Evolutionary conservation across 2,329 filamentous ascomycete genomes (phyloP), one percentile per base, ranked within the genome.

Genomic region (Talaromyces verruculosus): DNA sequence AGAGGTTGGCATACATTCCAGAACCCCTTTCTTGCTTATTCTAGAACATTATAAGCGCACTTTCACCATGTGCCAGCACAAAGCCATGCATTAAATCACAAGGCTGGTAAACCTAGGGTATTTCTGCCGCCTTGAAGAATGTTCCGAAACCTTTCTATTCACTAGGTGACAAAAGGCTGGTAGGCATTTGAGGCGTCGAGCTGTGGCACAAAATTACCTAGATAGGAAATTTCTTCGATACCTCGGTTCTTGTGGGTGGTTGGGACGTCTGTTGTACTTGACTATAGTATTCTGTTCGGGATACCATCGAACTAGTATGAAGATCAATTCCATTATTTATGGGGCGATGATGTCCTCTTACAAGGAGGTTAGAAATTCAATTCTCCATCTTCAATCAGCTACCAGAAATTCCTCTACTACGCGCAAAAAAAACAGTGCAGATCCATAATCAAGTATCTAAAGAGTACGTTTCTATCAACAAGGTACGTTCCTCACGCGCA

Each of bases 301-400:
- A 37, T 25, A 55, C 8, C 3, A 57, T 25, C 11, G 19, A 15
- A 11, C 6, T 35, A 17, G 13, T 19, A n/a, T n/a, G 60, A 51
- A 35, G 61, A 63, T 60, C 53, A 53, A 63, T 66, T 66, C 51
- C 53, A 66, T 25, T 66, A 66, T 66, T 60, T 66, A 66, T 66
- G 53, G 43, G 47, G 51, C 43, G 53, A 66, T 47, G 11, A 43
- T 39, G 10, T 58, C 53, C 53, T n/a, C 25, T 57, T 17, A 10
- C 28, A 45, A 57, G 37, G 19, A 41, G n/a, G 3, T 37, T 10
- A 22, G 28, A 25, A 25, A 13, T 39, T 25, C 33, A 37, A 22
- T 17, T 39, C 5, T 37, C 37, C 33, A 25, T 39, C 33, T 4
- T 62, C 35, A 22, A 30, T 33, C 11, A 53, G 30, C 33, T 15